Conservation (phyloP, 441 rosid genomes). For the Populus tomentosa region DNA sequence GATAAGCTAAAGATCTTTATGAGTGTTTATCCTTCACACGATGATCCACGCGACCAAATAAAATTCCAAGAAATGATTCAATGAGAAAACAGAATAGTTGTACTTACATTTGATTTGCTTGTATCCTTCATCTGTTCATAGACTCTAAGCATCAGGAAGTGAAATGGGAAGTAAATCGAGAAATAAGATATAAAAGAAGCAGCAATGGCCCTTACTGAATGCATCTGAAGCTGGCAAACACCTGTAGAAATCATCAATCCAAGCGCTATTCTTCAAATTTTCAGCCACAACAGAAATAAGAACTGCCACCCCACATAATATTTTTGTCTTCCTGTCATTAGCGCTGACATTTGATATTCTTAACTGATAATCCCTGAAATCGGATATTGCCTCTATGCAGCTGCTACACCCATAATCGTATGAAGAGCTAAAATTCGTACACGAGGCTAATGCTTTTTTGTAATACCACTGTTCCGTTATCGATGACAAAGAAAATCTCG, state of each 20-base stretch:
- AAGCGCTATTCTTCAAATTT: conserved; percentile 4
- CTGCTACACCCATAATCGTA: too few relatives aligned
- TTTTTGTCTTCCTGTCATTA: too few relatives aligned
- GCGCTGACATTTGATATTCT: too few relatives aligned
- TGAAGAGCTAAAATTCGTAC: too few relatives aligned
- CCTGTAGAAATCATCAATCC: conserved; percentile 33
- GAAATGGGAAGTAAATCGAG: background rate
- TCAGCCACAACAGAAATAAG: conserved; percentile 38
- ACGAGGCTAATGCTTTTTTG: too few relatives aligned
- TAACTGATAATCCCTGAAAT: too few relatives aligned
- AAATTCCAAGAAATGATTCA: background rate
- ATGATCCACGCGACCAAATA: too few relatives aligned
- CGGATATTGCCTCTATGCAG: too few relatives aligned
- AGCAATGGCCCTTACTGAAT: conserved; percentile 28
- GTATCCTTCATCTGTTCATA: conserved; percentile 40
- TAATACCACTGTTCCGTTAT: too few relatives aligned
- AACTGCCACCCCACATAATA: conserved; percentile 32
- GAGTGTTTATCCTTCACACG: background rate
- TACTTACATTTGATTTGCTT: conserved; percentile 43
- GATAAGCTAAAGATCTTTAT: conserved; percentile 16
- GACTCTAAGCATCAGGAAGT: conserved; percentile 11
- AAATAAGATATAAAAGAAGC: background rate
- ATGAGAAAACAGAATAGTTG: background rate
- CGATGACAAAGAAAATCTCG: too few relatives aligned
- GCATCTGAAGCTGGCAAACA: conserved; percentile 41